Evolutionary conservation across 2,329 filamentous ascomycete species (phyloP).

Genomic region (Cladorrhinum sp.): DNA sequence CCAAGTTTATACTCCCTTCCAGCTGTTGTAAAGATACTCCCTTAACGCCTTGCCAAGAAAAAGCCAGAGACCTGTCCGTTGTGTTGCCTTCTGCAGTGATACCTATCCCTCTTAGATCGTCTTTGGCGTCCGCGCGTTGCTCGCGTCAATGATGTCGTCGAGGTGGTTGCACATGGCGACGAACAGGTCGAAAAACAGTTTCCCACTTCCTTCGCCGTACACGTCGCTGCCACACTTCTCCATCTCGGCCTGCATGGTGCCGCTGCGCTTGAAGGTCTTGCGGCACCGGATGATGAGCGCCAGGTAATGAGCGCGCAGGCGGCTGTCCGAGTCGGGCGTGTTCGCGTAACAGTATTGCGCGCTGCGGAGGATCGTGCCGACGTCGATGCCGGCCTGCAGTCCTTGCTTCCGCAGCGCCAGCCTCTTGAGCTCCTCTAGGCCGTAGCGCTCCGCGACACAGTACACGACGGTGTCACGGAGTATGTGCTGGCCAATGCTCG

Average conservation of each 20-base stretch:
- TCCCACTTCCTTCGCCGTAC: constrained; percentile 46
- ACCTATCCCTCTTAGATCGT: constrained; percentile 46
- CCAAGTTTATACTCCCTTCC: constrained; percentile 15
- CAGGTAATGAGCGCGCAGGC: constrained; percentile 93
- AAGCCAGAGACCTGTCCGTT: constrained; percentile 27
- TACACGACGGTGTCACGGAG: constrained; percentile 93
- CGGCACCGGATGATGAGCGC: constrained; percentile 96
- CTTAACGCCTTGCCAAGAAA: constrained; percentile 20
- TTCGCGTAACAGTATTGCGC: constrained; percentile 94
- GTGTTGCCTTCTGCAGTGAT: constrained; percentile 21
- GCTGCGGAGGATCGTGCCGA: constrained; percentile 85
- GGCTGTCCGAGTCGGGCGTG: constrained; percentile 88
- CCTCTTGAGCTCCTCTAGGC: constrained; percentile 86
- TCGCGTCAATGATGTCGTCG: constrained; percentile 88
- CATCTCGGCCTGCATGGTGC: constrained; percentile 99
- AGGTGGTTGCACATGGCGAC: constrained; percentile 98
- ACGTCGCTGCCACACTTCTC: constrained; percentile 67
- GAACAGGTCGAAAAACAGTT: constrained; percentile 97
- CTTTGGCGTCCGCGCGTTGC: constrained; percentile 61
- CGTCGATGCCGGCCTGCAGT: constrained; percentile 86
- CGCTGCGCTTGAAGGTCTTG: constrained; percentile 96
- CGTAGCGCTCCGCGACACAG: constrained; percentile 87
- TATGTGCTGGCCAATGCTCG: constrained; percentile 70
- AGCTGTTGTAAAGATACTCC: constrained; percentile 16
- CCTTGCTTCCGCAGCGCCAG: constrained; percentile 93